Conservation (phyloP, 495 filamentous ascomycete species). For the Xylaria scruposa region DNA sequence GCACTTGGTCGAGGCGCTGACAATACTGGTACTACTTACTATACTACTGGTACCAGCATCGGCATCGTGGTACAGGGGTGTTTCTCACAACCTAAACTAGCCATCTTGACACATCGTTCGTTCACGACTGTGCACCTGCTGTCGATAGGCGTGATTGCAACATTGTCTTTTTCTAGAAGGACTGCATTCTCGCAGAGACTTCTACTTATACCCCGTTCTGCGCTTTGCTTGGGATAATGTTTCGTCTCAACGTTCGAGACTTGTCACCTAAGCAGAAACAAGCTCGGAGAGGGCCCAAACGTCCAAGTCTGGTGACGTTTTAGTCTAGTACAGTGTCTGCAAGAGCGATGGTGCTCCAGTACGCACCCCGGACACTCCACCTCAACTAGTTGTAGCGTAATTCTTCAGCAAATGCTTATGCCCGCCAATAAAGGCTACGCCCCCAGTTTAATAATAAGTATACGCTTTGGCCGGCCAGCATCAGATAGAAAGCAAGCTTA, state of each 20-base stretch:
- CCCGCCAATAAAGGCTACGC: neutral
- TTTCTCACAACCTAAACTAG: constrained; percentile 5
- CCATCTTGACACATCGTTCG: constrained; percentile 9
- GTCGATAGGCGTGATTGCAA: neutral
- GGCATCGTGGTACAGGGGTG: constrained; percentile 18
- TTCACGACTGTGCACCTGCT: constrained; percentile 3
- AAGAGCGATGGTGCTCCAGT: constrained; percentile 2
- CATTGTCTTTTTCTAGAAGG: neutral
- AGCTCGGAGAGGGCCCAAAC: constrained; percentile 17
- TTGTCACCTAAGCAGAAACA: constrained; percentile 24
- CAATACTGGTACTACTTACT: neutral
- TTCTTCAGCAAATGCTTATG: neutral
- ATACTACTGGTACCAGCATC: neutral
- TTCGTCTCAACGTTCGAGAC: constrained; percentile 4
- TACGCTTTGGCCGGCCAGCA: neutral
- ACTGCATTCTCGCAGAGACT: neutral
- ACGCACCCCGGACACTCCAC: constrained; percentile 20
- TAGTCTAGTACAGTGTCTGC: constrained; percentile 22
- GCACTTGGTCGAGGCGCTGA: constrained; percentile 25
- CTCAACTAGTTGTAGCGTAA: neutral
- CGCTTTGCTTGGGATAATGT: constrained; percentile 2
- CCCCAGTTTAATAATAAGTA: neutral
- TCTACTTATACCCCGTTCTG: neutral
- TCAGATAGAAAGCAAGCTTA: neutral
- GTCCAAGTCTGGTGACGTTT: constrained; percentile 21